phyloP scores from a whole-genome alignment of 257 asterid genomes.

The Pogostemon cablin region DNA sequence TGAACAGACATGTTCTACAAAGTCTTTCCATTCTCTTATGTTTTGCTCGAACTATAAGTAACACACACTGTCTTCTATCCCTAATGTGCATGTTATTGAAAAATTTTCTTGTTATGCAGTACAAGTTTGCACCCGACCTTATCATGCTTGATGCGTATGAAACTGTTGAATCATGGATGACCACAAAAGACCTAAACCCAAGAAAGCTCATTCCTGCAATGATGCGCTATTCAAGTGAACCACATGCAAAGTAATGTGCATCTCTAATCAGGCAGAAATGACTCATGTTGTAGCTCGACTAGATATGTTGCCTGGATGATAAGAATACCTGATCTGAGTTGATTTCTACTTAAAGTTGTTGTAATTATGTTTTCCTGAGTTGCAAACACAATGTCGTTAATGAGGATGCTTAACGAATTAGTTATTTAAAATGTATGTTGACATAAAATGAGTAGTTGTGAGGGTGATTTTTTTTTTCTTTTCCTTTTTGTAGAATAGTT shows the following conservation, averaged over 20 bases:
- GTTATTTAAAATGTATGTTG: constrained; percentile 27
- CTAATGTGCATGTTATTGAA: constrained; percentile 30
- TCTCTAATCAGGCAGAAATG: constrained; percentile 26
- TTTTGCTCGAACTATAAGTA: constrained; percentile 24
- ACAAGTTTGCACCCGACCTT: constrained; percentile 96
- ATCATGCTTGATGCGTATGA: constrained; percentile 99
- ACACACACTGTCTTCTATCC: constrained; percentile 21
- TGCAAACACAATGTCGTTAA: constrained; percentile 2
- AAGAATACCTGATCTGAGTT: constrained; percentile 22
- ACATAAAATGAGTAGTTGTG: constrained; percentile 15
- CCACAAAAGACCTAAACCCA: constrained; percentile 80
- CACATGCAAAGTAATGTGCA: constrained; percentile 83
- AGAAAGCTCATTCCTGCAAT: constrained; percentile 98
- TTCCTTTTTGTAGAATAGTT: constrained; percentile 17
- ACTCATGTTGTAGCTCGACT: constrained; percentile 21
- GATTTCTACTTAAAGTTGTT: constrained; percentile 24
- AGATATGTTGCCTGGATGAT: constrained; percentile 21
- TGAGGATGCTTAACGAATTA: constrained; percentile 17
- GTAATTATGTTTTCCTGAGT: constrained; percentile 13
- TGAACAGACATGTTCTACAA: constrained; percentile 20
- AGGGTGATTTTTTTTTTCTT: constrained; percentile 14
- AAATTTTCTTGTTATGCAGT: constrained; percentile 57
- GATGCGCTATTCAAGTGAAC: constrained; percentile 99
- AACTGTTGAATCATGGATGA: constrained; percentile 99
- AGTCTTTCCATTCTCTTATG: constrained; percentile 23